These are phyloP conservation scores for Calonectria crousiana DNA, from an alignment of 2,329 filamentous ascomycete genomes.

Conservation along the genomic window DNA sequence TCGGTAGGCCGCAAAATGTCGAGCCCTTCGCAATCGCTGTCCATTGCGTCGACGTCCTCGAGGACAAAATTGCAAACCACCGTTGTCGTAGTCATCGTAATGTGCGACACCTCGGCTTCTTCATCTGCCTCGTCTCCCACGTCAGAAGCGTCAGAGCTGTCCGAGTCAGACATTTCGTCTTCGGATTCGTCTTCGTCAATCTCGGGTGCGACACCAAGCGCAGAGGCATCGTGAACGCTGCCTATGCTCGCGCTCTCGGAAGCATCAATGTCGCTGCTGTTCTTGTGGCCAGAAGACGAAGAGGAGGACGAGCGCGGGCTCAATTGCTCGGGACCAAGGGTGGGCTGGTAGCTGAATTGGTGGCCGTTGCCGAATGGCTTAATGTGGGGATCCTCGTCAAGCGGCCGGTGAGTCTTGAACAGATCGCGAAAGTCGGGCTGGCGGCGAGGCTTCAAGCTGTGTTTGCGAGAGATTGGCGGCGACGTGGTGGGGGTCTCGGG, in stretches of 20 bases:
- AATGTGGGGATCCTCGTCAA: conserved; percentile 55
- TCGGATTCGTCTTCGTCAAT: conserved; percentile 35
- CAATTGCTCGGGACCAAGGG: conserved; percentile 49
- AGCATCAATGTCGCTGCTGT: conserved; percentile 44
- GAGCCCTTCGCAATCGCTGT: conserved; percentile 57
- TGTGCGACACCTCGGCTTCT: conserved; percentile 37
- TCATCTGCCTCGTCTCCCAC: conserved; percentile 32
- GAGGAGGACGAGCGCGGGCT: conserved; percentile 53
- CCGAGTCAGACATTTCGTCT: conserved; percentile 30
- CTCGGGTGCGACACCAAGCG: conserved; percentile 23
- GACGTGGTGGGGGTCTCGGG: conserved; percentile 60
- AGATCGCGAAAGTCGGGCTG: conserved; percentile 49
- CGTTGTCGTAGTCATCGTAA: conserved; percentile 33
- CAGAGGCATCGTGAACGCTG: conserved; percentile 41
- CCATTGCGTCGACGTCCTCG: conserved; percentile 62
- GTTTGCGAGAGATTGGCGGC: conserved; percentile 50
- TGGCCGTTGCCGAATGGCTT: conserved; percentile 57
- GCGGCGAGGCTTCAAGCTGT: conserved; percentile 47
- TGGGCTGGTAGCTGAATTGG: conserved; percentile 56
- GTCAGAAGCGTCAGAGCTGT: conserved; percentile 35
- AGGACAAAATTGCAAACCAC: conserved; percentile 52
- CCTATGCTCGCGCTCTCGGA: conserved; percentile 45
- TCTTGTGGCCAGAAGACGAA: conserved; percentile 42
- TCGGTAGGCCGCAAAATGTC: conserved; percentile 58
- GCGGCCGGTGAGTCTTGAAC: conserved; percentile 36